phyloP scores from a whole-genome alignment of 2,329 filamentous ascomycete species.

The Cercospora sp. region DNA sequence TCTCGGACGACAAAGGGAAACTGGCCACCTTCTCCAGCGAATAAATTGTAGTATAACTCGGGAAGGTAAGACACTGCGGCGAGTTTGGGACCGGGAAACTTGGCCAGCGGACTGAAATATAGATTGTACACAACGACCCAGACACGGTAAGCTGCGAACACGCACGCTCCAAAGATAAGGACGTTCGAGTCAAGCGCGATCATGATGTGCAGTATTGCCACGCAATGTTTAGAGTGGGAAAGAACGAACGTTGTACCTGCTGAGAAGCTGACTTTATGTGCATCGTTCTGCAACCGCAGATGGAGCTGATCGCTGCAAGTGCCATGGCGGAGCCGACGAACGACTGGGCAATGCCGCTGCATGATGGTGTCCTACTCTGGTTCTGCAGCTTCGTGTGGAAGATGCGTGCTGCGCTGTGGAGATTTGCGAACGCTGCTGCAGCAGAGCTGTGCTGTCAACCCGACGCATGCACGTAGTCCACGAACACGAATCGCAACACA shows the following conservation, averaged over 20 bases:
- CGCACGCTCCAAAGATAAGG: neutral
- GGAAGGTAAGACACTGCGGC: constrained; percentile 41
- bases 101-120: constrained; percentile 39
- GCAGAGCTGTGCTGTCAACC: neutral
- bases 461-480: neutral
- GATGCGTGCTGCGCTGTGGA: neutral
- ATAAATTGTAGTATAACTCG: constrained; percentile 42
- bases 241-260: neutral
- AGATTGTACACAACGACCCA: constrained; percentile 31
- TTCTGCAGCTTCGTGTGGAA: constrained; percentile 1
- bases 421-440: neutral
- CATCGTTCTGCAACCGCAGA: neutral
- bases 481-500: neutral
- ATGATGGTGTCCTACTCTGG: neutral
- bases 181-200: neutral
- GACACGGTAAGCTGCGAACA: constrained; percentile 10
- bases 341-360: neutral
- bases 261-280: neutral
- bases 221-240: neutral
- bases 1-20: constrained; percentile 9
- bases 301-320: neutral
- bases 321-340: neutral
- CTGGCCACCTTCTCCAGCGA: constrained; percentile 19
- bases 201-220: neutral
- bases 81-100: constrained; percentile 41